These are phyloP conservation scores for Amphicarpaea edgeworthii DNA, from an alignment of 306 rosid genomes.

Conservation along the genomic window DNA sequence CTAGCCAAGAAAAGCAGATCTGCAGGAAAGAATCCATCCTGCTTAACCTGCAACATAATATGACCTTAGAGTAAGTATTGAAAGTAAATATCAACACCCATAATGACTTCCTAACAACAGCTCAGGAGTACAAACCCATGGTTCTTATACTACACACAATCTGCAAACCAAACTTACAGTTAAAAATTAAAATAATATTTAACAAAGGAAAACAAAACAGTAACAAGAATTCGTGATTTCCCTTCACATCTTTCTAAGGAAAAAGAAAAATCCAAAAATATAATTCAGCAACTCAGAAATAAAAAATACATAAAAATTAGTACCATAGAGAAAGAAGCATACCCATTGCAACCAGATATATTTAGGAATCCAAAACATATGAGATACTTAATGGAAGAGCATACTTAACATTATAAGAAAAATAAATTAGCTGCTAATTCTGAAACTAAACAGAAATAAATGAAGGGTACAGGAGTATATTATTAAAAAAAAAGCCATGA, in stretches of 20 bases:
- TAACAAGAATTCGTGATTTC: conserved; percentile 8
- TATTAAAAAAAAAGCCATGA: neutral
- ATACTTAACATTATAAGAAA: conserved; percentile 5
- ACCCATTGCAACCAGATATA: conserved; percentile 29
- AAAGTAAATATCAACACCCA: neutral
- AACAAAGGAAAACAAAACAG: conserved; percentile 7
- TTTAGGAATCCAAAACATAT: conserved; percentile 1
- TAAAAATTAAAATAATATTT: neutral
- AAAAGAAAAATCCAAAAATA: neutral
- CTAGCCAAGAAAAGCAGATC: conserved; percentile 92
- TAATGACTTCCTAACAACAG: conserved; percentile 14
- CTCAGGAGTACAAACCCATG: conserved; percentile 9
- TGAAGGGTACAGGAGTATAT: conserved; percentile 17
- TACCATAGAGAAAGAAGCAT: neutral
- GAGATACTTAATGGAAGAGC: conserved; percentile 10
- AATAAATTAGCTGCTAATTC: neutral
- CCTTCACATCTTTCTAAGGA: neutral
- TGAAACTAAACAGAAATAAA: conserved; percentile 24
- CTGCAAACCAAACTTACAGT: conserved; percentile 9
- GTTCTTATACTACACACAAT: conserved; percentile 1
- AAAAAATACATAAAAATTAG: conserved; percentile 1
- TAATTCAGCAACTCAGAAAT: neutral
- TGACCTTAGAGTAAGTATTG: conserved; percentile 10
- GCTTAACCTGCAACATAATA: conserved; percentile 68
- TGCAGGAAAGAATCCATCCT: conserved; percentile 89